A percentile compares a stretch with the other conserved stretches of the same genome.
phyloP scores from a whole-genome alignment of 2,329 filamentous ascomycete genomes.

The Fusarium abutilonis region DNA sequence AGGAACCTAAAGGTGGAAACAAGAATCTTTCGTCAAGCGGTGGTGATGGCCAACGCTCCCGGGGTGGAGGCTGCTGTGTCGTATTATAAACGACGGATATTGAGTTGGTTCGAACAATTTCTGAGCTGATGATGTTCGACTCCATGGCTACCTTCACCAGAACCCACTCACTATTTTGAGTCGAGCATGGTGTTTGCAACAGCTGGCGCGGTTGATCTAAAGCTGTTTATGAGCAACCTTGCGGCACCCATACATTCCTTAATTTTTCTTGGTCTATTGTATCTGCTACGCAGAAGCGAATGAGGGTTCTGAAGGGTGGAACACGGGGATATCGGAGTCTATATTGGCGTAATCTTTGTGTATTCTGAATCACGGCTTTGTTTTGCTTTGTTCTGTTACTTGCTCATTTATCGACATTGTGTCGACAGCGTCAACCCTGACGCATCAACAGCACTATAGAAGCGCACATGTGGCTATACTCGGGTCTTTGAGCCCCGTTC shows the following conservation, averaged over 20 bases:
- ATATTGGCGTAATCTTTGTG: slow-evolving; percentile 44
- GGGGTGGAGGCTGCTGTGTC: slow-evolving; percentile 60
- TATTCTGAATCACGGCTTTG: slow-evolving; percentile 43
- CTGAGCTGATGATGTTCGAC: slow-evolving; percentile 6
- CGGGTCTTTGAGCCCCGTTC: slow-evolving; percentile 15
- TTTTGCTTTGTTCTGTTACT: slow-evolving; percentile 3
- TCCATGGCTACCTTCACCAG: slow-evolving; percentile 9
- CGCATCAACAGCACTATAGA: slow-evolving; percentile 50
- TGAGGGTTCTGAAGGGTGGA: slow-evolving; percentile 37
- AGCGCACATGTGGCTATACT: slow-evolving; percentile 24
- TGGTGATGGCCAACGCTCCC: slow-evolving; percentile 54
- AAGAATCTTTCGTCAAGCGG: slow-evolving; percentile 55
- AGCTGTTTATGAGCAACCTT: slow-evolving; percentile 8
- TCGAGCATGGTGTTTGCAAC: slow-evolving; percentile 6
- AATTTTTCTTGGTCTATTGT: slow-evolving; percentile 41
- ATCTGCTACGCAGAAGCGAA: slow-evolving; percentile 39
- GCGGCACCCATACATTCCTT: slow-evolving; percentile 30
- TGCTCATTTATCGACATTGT: slow-evolving; percentile 16
- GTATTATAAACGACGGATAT: slow-evolving; percentile 55
- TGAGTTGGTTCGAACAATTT: slow-evolving; percentile 14
- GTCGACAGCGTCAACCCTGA: slow-evolving; percentile 26
- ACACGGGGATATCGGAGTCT: slow-evolving; percentile 45
- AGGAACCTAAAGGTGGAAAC: slow-evolving; percentile 76
- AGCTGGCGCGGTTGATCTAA: slow-evolving; percentile 4
- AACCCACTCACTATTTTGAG: slow-evolving; percentile 10